Percentiles rank a stretch among this genome's conserved stretches.
These are phyloP conservation scores for Auxenochlorella pyrenoidosa DNA, from an alignment of 139 green algal genomes.

Conservation along the genomic window DNA sequence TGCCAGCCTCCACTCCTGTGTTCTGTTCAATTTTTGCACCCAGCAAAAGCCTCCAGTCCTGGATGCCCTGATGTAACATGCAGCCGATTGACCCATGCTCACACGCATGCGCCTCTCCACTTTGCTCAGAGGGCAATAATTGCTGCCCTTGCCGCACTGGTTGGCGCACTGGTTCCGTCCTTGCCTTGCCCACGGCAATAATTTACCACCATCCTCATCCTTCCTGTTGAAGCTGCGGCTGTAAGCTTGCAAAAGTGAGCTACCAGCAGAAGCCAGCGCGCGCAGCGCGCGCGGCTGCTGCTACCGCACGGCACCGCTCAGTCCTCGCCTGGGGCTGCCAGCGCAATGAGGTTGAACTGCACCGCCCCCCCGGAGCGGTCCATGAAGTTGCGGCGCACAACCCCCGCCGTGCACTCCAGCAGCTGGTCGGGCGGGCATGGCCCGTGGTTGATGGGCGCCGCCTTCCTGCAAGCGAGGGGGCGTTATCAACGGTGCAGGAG, in stretches of 20 bases:
- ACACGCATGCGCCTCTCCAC: too few relatives aligned
- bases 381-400: constrained; percentile 73
- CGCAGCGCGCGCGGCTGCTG: not conserved
- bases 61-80: too few relatives aligned
- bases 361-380: constrained; percentile 44
- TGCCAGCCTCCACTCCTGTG: too few relatives aligned
- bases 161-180: too few relatives aligned
- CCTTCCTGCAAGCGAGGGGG: not conserved
- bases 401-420: constrained; percentile 68
- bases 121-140: too few relatives aligned
- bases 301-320: not conserved
- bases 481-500: too few relatives aligned
- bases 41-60: too few relatives aligned
- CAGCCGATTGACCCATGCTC: too few relatives aligned
- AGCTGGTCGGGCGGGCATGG: constrained; percentile 62
- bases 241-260: too few relatives aligned
- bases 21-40: too few relatives aligned
- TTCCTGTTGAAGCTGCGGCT: not conserved
- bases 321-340: constrained; percentile 38
- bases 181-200: too few relatives aligned
- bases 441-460: constrained; percentile 77
- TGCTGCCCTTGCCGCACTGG: too few relatives aligned
- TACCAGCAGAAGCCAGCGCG: not conserved
- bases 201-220: not conserved
- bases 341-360: constrained; percentile 74